A percentile compares a stretch with the other conserved stretches of the same genome.
Conservation (phyloP, 2,329 filamentous ascomycete genomes). For the Scedosporium boydii region DNA sequence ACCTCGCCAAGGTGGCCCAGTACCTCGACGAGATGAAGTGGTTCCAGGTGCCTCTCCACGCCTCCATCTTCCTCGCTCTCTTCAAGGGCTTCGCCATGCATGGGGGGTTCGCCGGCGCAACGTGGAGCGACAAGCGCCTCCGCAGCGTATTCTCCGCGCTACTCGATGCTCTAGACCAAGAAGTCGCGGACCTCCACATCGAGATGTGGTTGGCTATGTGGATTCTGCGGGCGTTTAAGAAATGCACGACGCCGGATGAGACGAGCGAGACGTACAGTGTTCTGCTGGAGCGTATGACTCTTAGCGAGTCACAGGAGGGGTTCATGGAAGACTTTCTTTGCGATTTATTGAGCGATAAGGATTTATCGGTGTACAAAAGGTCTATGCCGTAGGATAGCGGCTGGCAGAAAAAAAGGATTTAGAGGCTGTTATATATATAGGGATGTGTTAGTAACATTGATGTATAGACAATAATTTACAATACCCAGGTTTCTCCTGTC, state of each 20-base stretch:
- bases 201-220: conserved; percentile 53
- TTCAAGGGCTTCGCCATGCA: conserved; percentile 74
- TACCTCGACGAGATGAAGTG: conserved; percentile 73
- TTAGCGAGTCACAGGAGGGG: conserved; percentile 36
- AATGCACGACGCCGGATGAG: conserved; percentile 40
- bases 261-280: conserved; percentile 46
- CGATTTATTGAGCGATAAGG: conserved; percentile 14
- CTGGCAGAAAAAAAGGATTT: conserved; percentile 4
- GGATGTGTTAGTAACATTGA: not conserved
- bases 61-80: conserved; percentile 67
- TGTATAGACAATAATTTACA: not conserved
- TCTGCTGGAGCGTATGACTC: conserved; percentile 37
- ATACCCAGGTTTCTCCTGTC: not conserved
- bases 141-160: conserved; percentile 59
- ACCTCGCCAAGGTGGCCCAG: conserved; percentile 60
- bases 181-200: conserved; percentile 37
- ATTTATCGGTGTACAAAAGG: conserved; percentile 9
- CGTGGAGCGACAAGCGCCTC: conserved; percentile 66
- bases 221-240: conserved; percentile 54
- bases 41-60: conserved; percentile 59
- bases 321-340: conserved; percentile 32
- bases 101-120: conserved; percentile 46
- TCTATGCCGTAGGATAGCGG: not conserved
- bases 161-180: conserved; percentile 40
- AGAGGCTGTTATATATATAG: not conserved